These are phyloP conservation scores for Lachnellula willkommii DNA, from an alignment of 2,329 filamentous ascomycete species.

Conservation along the genomic window DNA sequence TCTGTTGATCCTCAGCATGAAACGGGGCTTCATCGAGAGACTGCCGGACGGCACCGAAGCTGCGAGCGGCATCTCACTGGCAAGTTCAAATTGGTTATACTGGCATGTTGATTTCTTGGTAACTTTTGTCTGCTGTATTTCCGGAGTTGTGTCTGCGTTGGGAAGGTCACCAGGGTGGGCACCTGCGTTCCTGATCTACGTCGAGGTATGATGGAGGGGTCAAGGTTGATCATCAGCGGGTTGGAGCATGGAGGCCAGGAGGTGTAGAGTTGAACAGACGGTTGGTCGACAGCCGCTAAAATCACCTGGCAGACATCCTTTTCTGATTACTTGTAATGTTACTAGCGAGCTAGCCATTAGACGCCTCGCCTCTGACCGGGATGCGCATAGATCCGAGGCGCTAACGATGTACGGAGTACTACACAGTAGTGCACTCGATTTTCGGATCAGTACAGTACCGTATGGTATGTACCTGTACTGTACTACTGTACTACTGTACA, in stretches of 20 bases:
- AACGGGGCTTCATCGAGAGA: constrained; percentile 9
- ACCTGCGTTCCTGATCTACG: constrained; percentile 1
- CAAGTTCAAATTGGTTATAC: background rate
- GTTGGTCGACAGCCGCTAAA: background rate
- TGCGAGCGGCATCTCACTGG: background rate
- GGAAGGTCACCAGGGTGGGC: constrained; percentile 6
- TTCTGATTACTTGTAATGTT: background rate
- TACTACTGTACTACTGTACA: background rate
- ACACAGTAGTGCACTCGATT: background rate
- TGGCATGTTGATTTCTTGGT: too few relatives aligned
- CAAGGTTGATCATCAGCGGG: background rate
- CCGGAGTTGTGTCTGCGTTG: constrained; percentile 8
- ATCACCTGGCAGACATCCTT: background rate
- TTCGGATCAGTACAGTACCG: background rate
- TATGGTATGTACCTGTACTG: too few relatives aligned
- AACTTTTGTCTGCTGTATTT: background rate
- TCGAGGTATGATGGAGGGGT: background rate
- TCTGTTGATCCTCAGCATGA: constrained; percentile 9
- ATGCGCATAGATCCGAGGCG: background rate
- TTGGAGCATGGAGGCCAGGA: background rate
- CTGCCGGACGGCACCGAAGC: constrained; percentile 1
- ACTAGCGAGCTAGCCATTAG: background rate
- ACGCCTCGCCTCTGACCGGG: background rate
- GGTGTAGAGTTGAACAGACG: too few relatives aligned
- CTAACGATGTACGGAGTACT: background rate